These are phyloP conservation scores for Pontederia paniculata DNA, from an alignment of 176 grass and related monocot genomes.

Conservation along the genomic window DNA sequence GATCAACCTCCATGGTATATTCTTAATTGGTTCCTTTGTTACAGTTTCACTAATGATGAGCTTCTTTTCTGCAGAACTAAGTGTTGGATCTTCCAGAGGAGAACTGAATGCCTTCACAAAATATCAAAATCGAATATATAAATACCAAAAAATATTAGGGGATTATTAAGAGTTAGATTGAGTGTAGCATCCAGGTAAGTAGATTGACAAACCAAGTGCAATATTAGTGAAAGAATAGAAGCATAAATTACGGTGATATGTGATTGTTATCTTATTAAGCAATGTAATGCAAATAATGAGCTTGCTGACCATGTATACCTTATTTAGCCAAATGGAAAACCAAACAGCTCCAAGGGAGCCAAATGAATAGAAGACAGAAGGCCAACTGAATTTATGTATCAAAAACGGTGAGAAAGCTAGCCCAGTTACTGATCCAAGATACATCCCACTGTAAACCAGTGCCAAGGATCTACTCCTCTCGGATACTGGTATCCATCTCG, in stretches of 20 bases:
- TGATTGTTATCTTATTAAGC: too few species aligned
- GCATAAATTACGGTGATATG: too few species aligned
- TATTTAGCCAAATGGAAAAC: conserved; percentile 69
- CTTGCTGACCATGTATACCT: conserved; percentile 28
- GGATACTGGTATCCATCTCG: conserved; percentile 91
- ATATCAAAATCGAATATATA: conserved; percentile 1
- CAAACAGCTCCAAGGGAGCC: conserved; percentile 88
- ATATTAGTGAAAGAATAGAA: too few species aligned
- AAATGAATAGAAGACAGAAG: conserved; percentile 91
- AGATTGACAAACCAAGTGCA: too few species aligned
- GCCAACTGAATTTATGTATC: conserved; percentile 87
- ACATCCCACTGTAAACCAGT: conserved; percentile 96
- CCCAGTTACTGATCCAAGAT: conserved; percentile 90
- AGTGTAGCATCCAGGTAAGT: too few species aligned
- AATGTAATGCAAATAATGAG: too few species aligned
- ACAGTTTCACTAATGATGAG: conserved; percentile 57
- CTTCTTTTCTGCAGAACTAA: conserved; percentile 54
- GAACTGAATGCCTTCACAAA: conserved; percentile 72
- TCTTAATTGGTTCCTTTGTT: conserved; percentile 57
- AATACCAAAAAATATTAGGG: neutral
- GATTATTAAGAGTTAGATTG: too few species aligned
- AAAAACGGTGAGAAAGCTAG: conserved; percentile 79
- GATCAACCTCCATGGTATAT: conserved; percentile 93
- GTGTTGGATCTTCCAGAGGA: conserved; percentile 53
- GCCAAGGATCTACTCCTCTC: conserved; percentile 97